Evolutionary conservation across 1,139 yeast species (phyloP), one percentile per base, ranked within the genome.

Genomic region (Geotrichum klebahnii): DNA sequence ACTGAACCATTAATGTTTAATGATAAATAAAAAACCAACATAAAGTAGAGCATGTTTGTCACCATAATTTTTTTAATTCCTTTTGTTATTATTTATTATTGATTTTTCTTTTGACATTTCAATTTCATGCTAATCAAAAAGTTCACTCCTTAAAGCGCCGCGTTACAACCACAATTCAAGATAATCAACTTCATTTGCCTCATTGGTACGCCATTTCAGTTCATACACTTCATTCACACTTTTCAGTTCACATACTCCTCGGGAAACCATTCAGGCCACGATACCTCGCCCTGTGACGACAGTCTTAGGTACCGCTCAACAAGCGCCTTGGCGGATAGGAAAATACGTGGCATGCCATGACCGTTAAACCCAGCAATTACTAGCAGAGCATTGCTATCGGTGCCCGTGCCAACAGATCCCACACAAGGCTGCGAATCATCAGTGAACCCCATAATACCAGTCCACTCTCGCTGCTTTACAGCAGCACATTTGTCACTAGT

Each of bases 341-440:
- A 72, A 33, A 73, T 70, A 47, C 78, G 61, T 26, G 77, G 76
- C 76, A 74, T 73, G 19, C 78, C 78, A 56, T 74, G 78, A 5
- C 78, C 78, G 23, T 69, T 67, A 60, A 71, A 75, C 0, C 78
- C 78, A 4, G 75, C 76, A 48, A 66, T 60, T 5, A 73, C 65
- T 51, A 59, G 69, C 10, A 64, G 56, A 3, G 36, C 17, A 22
- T 26, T 23, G 33, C 29, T 10, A 26, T 26, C 29, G 10, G 29
- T 26, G 44, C 61, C 61, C 32, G 57, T 54, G 44, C 63, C 60
- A 48, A 50, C 16, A 10, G 41, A 45, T 35, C 75, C 75, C 12
- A 71, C 71, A 44, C 61, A 61, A 8, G 75, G 75, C 28, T 60
- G 55, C 1, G 52, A 58, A 51, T 70, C 73, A 23, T 59, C 57